These are phyloP conservation scores for Tilletia caries DNA, from an alignment of 1,284 basidiomycete species.

Conservation along the genomic window DNA sequence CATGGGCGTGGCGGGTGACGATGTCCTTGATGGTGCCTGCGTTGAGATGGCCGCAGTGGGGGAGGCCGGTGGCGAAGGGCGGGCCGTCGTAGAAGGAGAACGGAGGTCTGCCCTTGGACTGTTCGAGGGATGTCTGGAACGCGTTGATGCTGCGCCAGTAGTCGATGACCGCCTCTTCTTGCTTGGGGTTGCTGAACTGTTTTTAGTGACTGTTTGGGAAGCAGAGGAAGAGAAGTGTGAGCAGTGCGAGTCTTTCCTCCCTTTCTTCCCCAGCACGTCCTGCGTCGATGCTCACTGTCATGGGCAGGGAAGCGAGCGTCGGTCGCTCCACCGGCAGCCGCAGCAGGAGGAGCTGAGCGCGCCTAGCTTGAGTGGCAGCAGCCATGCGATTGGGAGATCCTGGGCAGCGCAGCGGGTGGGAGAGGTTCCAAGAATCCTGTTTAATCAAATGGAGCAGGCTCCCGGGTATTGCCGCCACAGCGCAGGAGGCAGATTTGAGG, in stretches of 20 bases:
- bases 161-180: constrained; percentile 85
- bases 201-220: constrained; percentile 60
- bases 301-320: background rate
- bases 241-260: background rate
- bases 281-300: background rate
- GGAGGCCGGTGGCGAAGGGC: constrained; percentile 93
- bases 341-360: background rate
- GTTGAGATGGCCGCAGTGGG: constrained; percentile 75
- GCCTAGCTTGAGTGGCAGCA: background rate
- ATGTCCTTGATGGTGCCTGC: constrained; percentile 90
- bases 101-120: constrained; percentile 81
- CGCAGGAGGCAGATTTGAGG: too few species aligned
- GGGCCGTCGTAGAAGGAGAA: constrained; percentile 98
- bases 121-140: constrained; percentile 87
- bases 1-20: constrained; percentile 89
- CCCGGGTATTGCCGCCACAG: too few species aligned
- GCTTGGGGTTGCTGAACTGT: constrained; percentile 80
- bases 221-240: background rate
- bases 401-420: too few species aligned
- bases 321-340: background rate
- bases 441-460: too few species aligned
- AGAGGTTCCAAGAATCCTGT: too few species aligned
- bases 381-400: too few species aligned
- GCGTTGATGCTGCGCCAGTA: constrained; percentile 98
- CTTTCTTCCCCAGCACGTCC: background rate